A percentile compares a stretch with the other conserved stretches of the same genome.
Conservation (phyloP, 768 basidiomycete species). For the Auriculariales sp. region DNA sequence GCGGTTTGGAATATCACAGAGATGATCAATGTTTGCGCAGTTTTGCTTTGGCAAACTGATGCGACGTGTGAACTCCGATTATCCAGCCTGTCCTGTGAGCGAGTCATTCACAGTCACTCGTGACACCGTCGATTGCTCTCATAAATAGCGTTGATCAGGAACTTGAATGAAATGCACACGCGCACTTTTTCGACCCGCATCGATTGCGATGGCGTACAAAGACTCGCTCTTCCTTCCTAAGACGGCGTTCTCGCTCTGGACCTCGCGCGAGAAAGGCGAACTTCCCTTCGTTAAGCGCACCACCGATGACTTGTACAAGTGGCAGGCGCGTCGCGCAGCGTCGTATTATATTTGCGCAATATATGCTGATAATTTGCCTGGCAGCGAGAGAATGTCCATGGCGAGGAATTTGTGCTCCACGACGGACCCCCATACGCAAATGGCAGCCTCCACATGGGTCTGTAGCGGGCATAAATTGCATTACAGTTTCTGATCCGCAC, state of each 20-base stretch:
- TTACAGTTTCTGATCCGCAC: not conserved
- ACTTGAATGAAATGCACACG: too few relatives aligned
- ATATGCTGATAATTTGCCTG: not conserved
- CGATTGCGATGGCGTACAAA: conserved; percentile 21
- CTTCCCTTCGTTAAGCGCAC: conserved; percentile 42
- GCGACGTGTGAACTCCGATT: too few relatives aligned
- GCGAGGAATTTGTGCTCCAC: conserved; percentile 71
- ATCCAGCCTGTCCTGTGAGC: too few relatives aligned
- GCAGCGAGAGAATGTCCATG: conserved; percentile 50
- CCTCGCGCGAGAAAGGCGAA: conserved; percentile 50
- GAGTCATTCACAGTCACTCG: too few relatives aligned
- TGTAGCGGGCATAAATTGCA: conserved; percentile 8
- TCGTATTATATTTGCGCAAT: not conserved
- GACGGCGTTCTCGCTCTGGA: conserved; percentile 64
- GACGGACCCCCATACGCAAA: conserved; percentile 98
- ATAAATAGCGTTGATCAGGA: too few relatives aligned
- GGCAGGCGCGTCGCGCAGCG: conserved; percentile 20
- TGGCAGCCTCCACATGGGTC: conserved; percentile 90
- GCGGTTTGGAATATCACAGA: too few relatives aligned
- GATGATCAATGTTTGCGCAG: too few relatives aligned
- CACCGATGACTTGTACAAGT: conserved; percentile 55
- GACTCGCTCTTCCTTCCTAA: conserved; percentile 68
- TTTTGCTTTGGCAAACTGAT: too few relatives aligned
- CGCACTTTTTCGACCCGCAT: not conserved
- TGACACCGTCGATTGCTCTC: too few relatives aligned